Conservation (phyloP, 2,329 filamentous ascomycete species). For the Trichoderma polysporum region DNA sequence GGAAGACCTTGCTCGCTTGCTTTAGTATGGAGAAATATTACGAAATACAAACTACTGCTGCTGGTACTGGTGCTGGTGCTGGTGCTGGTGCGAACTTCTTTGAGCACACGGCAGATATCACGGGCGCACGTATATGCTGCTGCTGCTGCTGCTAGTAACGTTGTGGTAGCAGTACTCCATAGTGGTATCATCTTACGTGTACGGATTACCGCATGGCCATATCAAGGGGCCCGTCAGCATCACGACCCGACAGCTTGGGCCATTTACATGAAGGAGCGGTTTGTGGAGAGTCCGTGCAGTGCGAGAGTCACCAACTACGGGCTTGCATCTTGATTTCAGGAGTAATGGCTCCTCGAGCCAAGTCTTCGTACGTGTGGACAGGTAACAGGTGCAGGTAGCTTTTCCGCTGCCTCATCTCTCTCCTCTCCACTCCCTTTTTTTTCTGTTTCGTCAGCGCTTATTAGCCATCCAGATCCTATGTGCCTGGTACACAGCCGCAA, state of each 20-base stretch:
- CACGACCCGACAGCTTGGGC: constrained; percentile 16
- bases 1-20: background rate
- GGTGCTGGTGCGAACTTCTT: background rate
- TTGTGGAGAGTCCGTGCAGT: constrained; percentile 2
- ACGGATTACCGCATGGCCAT: background rate
- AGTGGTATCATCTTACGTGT: background rate
- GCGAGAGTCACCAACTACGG: background rate
- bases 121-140: background rate
- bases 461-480: background rate
- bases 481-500: no score
- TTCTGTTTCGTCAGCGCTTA: background rate
- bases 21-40: background rate
- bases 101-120: background rate
- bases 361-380: background rate
- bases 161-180: no score
- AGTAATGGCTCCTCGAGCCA: background rate
- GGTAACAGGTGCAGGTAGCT: background rate
- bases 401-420: background rate
- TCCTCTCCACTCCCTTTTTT: background rate
- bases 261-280: background rate
- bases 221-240: background rate
- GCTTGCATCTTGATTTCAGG: constrained; percentile 5
- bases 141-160: background rate
- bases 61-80: no score
- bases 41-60: background rate